These are phyloP conservation scores for Xylaria nigripes DNA, from an alignment of 495 filamentous ascomycete genomes.

Conservation along the genomic window DNA sequence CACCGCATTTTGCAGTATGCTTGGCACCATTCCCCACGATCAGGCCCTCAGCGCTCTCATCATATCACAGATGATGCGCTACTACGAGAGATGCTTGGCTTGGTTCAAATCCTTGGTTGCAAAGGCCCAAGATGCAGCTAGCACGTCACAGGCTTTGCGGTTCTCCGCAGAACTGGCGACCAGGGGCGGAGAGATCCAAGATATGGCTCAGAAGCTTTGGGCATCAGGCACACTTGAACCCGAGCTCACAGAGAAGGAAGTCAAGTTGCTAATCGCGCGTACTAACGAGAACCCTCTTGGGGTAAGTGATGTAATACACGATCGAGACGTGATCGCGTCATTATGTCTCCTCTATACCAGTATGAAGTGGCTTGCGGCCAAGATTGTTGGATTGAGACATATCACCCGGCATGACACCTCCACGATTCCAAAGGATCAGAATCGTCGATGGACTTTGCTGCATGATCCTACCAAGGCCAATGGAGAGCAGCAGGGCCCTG, in stretches of 20 bases:
- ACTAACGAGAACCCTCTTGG: conserved; percentile 58
- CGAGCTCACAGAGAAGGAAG: conserved; percentile 55
- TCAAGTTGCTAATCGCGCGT: conserved; percentile 52
- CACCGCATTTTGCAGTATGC: conserved; percentile 85
- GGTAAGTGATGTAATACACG: conserved; percentile 74
- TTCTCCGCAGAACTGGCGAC: conserved; percentile 62
- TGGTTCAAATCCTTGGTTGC: conserved; percentile 74
- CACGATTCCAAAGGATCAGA: conserved; percentile 39
- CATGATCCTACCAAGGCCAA: conserved; percentile 46
- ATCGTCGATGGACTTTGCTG: conserved; percentile 76
- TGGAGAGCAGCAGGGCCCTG: conserved; percentile 42
- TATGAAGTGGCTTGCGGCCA: conserved; percentile 93
- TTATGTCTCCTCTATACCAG: conserved; percentile 87
- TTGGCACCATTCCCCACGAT: conserved; percentile 92
- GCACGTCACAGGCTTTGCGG: conserved; percentile 44
- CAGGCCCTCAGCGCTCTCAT: conserved; percentile 89
- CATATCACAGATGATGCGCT: conserved; percentile 79
- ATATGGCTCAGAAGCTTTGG: conserved; percentile 57
- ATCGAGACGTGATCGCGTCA: conserved; percentile 73
- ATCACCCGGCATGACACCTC: conserved; percentile 51
- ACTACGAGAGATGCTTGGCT: conserved; percentile 81
- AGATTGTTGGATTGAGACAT: conserved; percentile 65
- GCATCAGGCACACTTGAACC: conserved; percentile 36
- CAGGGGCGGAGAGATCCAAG: conserved; percentile 58
- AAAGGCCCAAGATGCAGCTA: conserved; percentile 41